These are phyloP conservation scores for Hypoxylon rickii DNA, from an alignment of 495 filamentous ascomycete genomes.

Conservation along the genomic window DNA sequence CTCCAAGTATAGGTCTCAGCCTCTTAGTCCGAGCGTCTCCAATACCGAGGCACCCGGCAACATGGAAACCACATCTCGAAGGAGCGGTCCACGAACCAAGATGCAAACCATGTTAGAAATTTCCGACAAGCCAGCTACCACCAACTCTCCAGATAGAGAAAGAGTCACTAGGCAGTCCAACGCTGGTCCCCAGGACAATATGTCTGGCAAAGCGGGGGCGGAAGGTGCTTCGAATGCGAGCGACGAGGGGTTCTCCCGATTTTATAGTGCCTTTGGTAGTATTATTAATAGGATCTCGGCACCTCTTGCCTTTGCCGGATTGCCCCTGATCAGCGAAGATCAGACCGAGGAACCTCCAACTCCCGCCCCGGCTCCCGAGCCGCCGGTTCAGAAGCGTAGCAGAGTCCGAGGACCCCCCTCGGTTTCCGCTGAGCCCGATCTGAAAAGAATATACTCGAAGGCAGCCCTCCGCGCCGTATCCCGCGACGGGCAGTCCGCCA, in stretches of 20 bases:
- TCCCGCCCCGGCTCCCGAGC: constrained; percentile 38
- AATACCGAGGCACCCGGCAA: constrained; percentile 76
- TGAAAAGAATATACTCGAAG: constrained; percentile 74
- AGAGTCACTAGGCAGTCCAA: constrained; percentile 14
- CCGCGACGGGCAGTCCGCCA: constrained; percentile 53
- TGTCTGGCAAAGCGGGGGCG: constrained; percentile 23
- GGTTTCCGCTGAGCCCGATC: constrained; percentile 66
- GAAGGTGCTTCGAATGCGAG: constrained; percentile 29
- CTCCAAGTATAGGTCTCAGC: constrained; percentile 65
- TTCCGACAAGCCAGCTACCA: constrained; percentile 49
- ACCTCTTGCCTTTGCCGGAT: constrained; percentile 86
- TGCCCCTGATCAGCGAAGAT: constrained; percentile 71
- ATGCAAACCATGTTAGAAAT: constrained; percentile 47
- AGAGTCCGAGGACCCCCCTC: constrained; percentile 44
- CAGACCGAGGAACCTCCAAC: constrained; percentile 29
- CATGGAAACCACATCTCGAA: constrained; percentile 61
- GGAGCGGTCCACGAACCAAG: constrained; percentile 45
- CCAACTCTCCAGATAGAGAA: constrained; percentile 35
- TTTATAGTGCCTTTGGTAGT: constrained; percentile 85
- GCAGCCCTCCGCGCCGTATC: constrained; percentile 74
- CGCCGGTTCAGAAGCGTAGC: constrained; percentile 46
- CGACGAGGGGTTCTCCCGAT: constrained; percentile 86
- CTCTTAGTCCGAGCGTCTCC: constrained; percentile 69
- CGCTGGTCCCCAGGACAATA: constrained; percentile 24
- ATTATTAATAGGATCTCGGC: constrained; percentile 83